Base-by-base conservation (phyloP, 2,329 filamentous ascomycete genomes). In the Cylindrodendrum hubeiense region DNA sequence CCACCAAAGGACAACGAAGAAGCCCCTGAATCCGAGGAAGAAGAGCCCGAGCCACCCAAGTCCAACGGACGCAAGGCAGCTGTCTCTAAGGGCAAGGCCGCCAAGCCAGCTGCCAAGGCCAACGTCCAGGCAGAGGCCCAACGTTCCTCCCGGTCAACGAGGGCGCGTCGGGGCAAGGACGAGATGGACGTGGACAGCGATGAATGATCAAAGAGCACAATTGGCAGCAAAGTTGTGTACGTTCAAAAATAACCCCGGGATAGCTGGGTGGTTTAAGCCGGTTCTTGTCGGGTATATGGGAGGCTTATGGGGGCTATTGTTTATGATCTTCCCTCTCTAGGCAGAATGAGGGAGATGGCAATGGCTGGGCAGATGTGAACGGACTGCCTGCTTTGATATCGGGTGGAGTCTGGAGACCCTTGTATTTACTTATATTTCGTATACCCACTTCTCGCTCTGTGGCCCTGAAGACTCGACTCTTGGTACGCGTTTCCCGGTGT, bases 171-270 rank as follows among this genome's bases (percentile, higher is more conserved):
- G 30, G 69, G 72, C 67, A 73, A 74, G 21, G 61, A 73, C 13
- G 76, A 77, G 19, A 80, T 81, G 79, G 79, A 80, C 9, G 64
- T 79, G 37, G 79, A 81, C 58, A 74, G 76, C 33, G 76, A 76
- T 46, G 71, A 76, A 43, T 76, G 37, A 76, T 46, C 53, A 41
- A 53, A 33, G 17, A 49, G 26, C 28, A 4, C 33, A 53, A 26
- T n/a, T n/a, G 24, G 46, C 12, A 55, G 33, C 21, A n/a, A 44
- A 37, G 22, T 37, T 26, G 43, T 50, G 47, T 63, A 37, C 41
- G 56, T 65, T 51, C 26, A 39, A 46, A 37, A 56, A 60, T 39
- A 56, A 21, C 50, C 50, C 39, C 28, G 12, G 21, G 56, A 41
- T 22, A 55, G 34, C 52, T 50, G 47, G 46, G 43, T 53, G 30